Evolutionary conservation across 306 rosid species (phyloP).

Genomic region (Myrica gale): DNA sequence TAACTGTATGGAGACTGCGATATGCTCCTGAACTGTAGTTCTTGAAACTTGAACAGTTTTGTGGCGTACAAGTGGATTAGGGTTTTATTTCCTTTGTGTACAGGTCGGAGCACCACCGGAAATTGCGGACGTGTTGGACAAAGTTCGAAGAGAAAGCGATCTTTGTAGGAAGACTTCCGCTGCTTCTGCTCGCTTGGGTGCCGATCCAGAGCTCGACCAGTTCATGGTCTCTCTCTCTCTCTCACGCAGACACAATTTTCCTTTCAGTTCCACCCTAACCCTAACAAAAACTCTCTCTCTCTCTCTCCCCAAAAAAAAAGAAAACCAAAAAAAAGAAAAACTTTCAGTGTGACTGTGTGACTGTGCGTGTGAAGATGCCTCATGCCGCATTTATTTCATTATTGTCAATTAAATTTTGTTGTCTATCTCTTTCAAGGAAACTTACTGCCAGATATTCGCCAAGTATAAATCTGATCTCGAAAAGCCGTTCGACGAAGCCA

Average conservation of each 20-base stretch:
- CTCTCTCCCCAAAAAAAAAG: too few relatives aligned
- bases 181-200: slow-evolving; percentile 33
- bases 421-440: slow-evolving; percentile 40
- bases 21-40: neutral
- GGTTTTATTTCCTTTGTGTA: neutral
- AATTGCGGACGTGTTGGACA: slow-evolving; percentile 45
- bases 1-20: neutral
- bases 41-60: neutral
- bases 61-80: neutral
- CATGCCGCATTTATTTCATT: neutral
- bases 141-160: slow-evolving; percentile 35
- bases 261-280: slow-evolving; percentile 27
- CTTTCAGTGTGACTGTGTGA: too few relatives aligned
- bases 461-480: slow-evolving; percentile 64
- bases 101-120: slow-evolving; percentile 82
- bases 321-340: too few relatives aligned
- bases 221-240: slow-evolving; percentile 60
- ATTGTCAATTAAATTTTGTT: neutral
- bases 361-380: neutral
- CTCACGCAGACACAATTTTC: neutral
- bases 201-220: slow-evolving; percentile 75
- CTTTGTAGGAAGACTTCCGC: slow-evolving; percentile 24
- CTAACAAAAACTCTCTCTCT: slow-evolving; percentile 21
- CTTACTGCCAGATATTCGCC: slow-evolving; percentile 47
- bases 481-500: slow-evolving; percentile 64